Evolutionary conservation across 345 rosid genomes (phyloP).

Genomic region (Heritiera littoralis): DNA sequence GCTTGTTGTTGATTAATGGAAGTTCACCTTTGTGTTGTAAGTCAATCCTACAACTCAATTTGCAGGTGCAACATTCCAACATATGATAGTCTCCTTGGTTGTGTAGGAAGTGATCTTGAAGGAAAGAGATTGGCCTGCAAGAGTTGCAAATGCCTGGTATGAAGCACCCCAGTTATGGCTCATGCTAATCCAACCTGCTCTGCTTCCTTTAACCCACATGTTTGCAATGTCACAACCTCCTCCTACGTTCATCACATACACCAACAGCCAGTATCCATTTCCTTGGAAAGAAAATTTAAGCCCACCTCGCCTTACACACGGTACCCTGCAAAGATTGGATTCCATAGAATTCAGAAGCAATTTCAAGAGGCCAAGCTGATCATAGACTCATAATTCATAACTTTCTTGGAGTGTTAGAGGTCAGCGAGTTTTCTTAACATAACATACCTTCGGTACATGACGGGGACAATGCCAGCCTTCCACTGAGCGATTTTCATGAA

Average conservation of each 20-base stretch:
- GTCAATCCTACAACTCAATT: conserved; percentile 64
- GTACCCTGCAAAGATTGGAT: conserved; percentile 39
- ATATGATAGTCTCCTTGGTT: conserved; percentile 56
- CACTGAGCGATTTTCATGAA: conserved; percentile 83
- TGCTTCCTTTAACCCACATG: conserved; percentile 74
- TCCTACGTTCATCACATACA: conserved; percentile 71
- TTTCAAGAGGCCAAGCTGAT: background rate
- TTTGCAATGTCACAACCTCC: conserved; percentile 59
- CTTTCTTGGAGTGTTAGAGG: background rate
- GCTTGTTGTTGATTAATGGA: conserved; percentile 36
- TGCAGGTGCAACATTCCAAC: conserved; percentile 65
- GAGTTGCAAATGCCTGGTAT: conserved; percentile 79
- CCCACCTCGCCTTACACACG: conserved; percentile 53
- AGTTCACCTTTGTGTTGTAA: conserved; percentile 55
- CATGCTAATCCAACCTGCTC: conserved; percentile 75
- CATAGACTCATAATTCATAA: background rate
- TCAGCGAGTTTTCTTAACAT: too few species aligned
- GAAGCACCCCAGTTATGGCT: conserved; percentile 97
- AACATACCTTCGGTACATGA: conserved; percentile 61
- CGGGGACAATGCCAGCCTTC: conserved; percentile 84
- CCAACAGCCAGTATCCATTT: conserved; percentile 63
- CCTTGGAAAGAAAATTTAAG: conserved; percentile 46
- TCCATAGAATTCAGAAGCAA: background rate
- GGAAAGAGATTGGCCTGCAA: conserved; percentile 72
- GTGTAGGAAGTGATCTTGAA: conserved; percentile 67